phyloP scores from a whole-genome alignment of 129 eudicot species.

The Arctium lappa region DNA sequence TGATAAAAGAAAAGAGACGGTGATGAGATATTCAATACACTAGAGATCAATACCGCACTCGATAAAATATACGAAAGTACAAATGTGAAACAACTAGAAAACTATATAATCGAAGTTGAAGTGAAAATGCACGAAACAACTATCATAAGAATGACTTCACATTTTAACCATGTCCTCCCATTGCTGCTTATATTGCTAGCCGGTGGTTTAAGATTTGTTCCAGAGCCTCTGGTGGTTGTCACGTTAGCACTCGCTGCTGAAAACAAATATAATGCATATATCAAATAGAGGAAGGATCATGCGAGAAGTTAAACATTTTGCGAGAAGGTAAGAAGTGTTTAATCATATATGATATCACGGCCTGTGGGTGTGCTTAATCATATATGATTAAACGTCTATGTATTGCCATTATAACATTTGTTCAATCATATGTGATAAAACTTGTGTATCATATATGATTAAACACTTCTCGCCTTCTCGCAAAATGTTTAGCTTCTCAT shows the following conservation, averaged over 20 bases:
- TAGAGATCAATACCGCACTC: not conserved
- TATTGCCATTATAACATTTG: too few relatives aligned
- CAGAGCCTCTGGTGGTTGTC: conserved; percentile 8
- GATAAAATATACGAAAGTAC: conserved; percentile 16
- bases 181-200: not conserved
- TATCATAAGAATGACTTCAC: conserved; percentile 23
- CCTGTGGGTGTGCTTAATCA: too few relatives aligned
- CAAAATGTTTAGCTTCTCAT: too few relatives aligned
- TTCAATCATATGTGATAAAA: too few relatives aligned
- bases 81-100: conserved; percentile 16
- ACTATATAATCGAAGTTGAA: conserved; percentile 26
- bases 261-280: not conserved
- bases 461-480: too few relatives aligned
- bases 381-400: too few relatives aligned
- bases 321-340: too few relatives aligned
- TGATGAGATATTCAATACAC: not conserved
- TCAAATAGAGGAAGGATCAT: too few relatives aligned
- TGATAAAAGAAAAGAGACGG: not conserved
- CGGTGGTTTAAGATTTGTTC: conserved; percentile 16
- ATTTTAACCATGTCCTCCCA: conserved; percentile 16
- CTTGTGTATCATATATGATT: too few relatives aligned
- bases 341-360: too few relatives aligned
- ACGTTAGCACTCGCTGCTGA: conserved; percentile 25
- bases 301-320: too few relatives aligned
- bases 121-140: conserved; percentile 24